Conservation (phyloP, 352 stramenopile species). For the Pythium aquatile region DNA sequence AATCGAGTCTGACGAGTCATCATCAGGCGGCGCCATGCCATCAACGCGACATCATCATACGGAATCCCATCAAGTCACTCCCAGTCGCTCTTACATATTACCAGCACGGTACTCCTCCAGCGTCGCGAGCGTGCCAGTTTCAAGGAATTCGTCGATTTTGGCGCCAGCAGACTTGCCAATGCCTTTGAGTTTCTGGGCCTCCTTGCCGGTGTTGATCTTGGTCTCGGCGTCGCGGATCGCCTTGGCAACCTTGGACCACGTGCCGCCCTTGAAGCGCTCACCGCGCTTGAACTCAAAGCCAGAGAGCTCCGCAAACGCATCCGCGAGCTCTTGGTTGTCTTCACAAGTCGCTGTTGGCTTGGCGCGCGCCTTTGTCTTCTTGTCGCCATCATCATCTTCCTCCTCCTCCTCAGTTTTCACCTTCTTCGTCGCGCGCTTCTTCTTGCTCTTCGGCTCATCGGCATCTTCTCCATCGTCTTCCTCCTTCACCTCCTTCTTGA, state of each 20-base stretch:
- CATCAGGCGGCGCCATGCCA: background rate
- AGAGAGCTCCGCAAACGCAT: slow-evolving; percentile 80
- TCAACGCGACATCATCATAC: background rate
- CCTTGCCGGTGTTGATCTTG: slow-evolving; percentile 67
- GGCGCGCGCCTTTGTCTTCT: slow-evolving; percentile 47
- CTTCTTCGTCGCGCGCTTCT: slow-evolving; percentile 33
- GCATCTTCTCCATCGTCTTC: slow-evolving; percentile 20
- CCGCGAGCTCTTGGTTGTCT: slow-evolving; percentile 68
- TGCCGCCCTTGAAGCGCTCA: slow-evolving; percentile 84
- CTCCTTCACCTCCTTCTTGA: slow-evolving; percentile 37
- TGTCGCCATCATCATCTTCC: slow-evolving; percentile 50
- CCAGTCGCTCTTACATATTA: slow-evolving; percentile 52
- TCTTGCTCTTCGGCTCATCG: slow-evolving; percentile 35
- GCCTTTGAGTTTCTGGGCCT: slow-evolving; percentile 80
- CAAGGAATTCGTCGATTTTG: slow-evolving; percentile 88
- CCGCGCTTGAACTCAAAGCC: slow-evolving; percentile 88
- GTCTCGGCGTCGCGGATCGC: slow-evolving; percentile 71
- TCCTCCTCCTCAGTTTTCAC: slow-evolving; percentile 38
- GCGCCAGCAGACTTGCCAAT: slow-evolving; percentile 76
- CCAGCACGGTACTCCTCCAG: slow-evolving; percentile 85
- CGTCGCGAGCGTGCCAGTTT: slow-evolving; percentile 72
- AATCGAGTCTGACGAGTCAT: background rate
- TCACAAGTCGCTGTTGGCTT: slow-evolving; percentile 50
- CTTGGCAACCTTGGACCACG: slow-evolving; percentile 87
- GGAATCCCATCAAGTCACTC: background rate